These are phyloP conservation scores for Globisporangium cylindrosporum DNA, from an alignment of 352 stramenopile species.

Conservation along the genomic window DNA sequence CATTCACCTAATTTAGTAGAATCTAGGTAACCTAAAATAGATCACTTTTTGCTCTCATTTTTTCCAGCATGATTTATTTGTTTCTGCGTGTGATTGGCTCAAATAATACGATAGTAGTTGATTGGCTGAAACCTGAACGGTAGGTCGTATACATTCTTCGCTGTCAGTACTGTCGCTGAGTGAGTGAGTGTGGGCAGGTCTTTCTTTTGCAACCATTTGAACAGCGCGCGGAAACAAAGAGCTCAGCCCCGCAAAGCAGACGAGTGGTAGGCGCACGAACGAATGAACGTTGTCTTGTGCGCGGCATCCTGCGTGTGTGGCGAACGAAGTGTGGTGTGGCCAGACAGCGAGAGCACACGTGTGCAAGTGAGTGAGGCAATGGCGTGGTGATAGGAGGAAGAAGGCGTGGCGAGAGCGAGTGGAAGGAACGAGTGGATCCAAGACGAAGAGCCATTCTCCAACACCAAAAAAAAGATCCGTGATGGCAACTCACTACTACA, in stretches of 20 bases:
- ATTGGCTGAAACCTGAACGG: constrained; percentile 8
- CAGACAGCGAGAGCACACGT: too few species aligned
- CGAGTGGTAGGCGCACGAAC: constrained; percentile 1
- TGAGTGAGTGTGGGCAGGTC: background rate
- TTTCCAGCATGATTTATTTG: background rate
- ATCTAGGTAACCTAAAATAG: too few species aligned
- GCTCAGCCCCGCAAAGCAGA: background rate
- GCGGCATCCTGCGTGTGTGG: background rate
- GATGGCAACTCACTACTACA: background rate
- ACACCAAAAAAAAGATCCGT: background rate
- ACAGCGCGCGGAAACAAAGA: background rate
- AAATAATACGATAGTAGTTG: background rate
- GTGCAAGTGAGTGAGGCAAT: background rate
- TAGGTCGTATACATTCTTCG: background rate
- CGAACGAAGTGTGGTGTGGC: background rate
- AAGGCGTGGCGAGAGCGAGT: background rate
- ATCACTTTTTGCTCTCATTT: background rate
- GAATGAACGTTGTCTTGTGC: background rate
- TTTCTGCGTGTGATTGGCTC: background rate
- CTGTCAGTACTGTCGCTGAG: background rate
- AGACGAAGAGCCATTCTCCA: background rate
- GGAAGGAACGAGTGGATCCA: background rate
- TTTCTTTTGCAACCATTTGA: constrained; percentile 6
- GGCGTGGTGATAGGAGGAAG: background rate
- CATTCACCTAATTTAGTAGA: too few species aligned